These are phyloP conservation scores for Dittrichia graveolens DNA, from an alignment of 129 eudicot genomes.

Conservation along the genomic window DNA sequence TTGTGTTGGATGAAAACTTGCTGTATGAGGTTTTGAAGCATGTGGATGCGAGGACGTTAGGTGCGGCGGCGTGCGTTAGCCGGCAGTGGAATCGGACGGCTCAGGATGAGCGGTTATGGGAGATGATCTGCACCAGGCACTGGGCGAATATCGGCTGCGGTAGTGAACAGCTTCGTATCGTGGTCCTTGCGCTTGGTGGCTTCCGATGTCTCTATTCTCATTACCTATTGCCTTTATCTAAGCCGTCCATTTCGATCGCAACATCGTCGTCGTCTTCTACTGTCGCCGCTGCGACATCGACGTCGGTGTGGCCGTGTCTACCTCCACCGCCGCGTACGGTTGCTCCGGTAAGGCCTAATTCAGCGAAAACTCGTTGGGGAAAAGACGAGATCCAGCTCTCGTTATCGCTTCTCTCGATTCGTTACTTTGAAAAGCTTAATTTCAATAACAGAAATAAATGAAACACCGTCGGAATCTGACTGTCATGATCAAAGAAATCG, in stretches of 20 bases:
- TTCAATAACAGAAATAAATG: constrained; percentile 33
- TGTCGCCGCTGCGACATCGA: constrained; percentile 33
- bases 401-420: constrained; percentile 73
- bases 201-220: constrained; percentile 73
- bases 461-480: background rate
- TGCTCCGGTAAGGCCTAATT: constrained; percentile 21
- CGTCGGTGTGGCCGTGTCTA: constrained; percentile 61
- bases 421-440: constrained; percentile 71
- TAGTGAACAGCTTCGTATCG: constrained; percentile 67
- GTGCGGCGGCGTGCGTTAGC: constrained; percentile 71
- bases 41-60: constrained; percentile 73
- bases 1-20: constrained; percentile 65
- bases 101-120: constrained; percentile 89
- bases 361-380: constrained; percentile 66
- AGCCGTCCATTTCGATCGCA: constrained; percentile 30
- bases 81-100: constrained; percentile 65
- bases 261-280: constrained; percentile 34
- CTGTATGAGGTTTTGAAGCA: constrained; percentile 71
- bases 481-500: constrained; percentile 5
- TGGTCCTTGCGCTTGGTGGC: constrained; percentile 89
- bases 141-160: constrained; percentile 46
- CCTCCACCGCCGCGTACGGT: constrained; percentile 40
- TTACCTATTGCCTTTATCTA: constrained; percentile 67
- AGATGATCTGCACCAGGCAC: constrained; percentile 78
- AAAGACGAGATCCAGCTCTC: constrained; percentile 93